Evolutionary conservation across 768 basidiomycete genomes (phyloP).

Genomic region (Russula dissimulans): DNA sequence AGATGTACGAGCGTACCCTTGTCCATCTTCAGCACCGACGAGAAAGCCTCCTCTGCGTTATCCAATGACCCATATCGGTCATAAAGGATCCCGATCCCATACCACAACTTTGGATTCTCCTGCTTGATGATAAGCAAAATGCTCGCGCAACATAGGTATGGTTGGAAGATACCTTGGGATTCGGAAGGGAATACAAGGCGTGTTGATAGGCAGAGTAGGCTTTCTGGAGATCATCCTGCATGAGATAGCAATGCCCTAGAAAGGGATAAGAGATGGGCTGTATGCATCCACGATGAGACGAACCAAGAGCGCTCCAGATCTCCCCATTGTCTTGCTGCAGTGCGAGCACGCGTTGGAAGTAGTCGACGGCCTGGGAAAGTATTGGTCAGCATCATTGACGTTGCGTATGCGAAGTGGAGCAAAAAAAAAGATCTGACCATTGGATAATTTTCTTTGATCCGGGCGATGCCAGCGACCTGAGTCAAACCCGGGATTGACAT

Average conservation of each 20-base stretch:
- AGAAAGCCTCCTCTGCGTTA: constrained; percentile 98
- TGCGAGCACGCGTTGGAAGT: constrained; percentile 85
- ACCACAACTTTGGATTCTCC: constrained; percentile 99
- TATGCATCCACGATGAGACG: constrained; percentile 24
- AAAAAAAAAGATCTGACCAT: constrained; percentile 50
- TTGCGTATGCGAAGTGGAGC: background rate
- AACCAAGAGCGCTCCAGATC: constrained; percentile 94
- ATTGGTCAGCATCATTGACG: constrained; percentile 18
- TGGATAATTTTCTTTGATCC: constrained; percentile 95
- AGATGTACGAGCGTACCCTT: constrained; percentile 46
- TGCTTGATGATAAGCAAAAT: constrained; percentile 22
- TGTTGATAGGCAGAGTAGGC: constrained; percentile 98
- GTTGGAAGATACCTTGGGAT: constrained; percentile 64
- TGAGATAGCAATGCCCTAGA: constrained; percentile 90
- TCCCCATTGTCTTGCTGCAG: constrained; percentile 96
- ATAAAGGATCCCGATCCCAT: constrained; percentile 97
- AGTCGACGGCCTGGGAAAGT: constrained; percentile 75
- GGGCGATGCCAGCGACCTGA: constrained; percentile 91
- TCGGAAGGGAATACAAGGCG: constrained; percentile 89
- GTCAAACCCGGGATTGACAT: constrained; percentile 83
- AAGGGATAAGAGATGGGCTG: constrained; percentile 9
- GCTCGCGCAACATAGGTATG: constrained; percentile 8
- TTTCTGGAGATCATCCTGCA: constrained; percentile 99
- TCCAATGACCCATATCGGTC: constrained; percentile 98
- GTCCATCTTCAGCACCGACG: constrained; percentile 93